Conservation (phyloP, 2,329 filamentous ascomycete species). For the Cadophora gregata region DNA sequence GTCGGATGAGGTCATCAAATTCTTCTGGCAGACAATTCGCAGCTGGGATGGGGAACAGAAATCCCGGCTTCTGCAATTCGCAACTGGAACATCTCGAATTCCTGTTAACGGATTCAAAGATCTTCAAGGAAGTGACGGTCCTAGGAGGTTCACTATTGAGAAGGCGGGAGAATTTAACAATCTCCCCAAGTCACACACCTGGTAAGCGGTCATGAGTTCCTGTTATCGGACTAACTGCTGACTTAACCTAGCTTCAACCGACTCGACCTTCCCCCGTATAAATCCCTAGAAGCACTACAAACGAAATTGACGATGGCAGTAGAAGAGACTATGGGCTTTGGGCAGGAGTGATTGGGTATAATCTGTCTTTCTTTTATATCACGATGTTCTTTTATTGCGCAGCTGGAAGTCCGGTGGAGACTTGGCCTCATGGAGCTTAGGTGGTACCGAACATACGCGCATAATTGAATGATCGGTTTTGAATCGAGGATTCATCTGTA, state of each 20-base stretch:
- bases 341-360: conserved; percentile 73
- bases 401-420: conserved; percentile 24
- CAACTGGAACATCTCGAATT: conserved; percentile 95
- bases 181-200: conserved; percentile 96
- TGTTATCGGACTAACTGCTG: conserved; percentile 25
- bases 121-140: conserved; percentile 94
- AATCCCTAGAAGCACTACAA: conserved; percentile 82
- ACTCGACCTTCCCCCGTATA: conserved; percentile 92
- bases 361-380: conserved; percentile 31
- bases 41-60: conserved; percentile 99
- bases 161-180: conserved; percentile 92
- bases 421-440: conserved; percentile 16
- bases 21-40: conserved; percentile 98
- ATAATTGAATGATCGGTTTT: conserved; percentile 27
- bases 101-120: conserved; percentile 99
- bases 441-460: conserved; percentile 15
- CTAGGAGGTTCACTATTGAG: conserved; percentile 95
- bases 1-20: conserved; percentile 94
- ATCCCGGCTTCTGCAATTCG: conserved; percentile 93
- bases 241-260: conserved; percentile 81
- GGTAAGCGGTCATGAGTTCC: conserved; percentile 62
- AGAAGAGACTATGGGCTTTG: conserved; percentile 98
- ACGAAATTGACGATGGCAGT: conserved; percentile 95
- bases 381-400: conserved; percentile 36
- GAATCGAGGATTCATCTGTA: conserved; percentile 31